These are phyloP conservation scores for Linnemannia elongata DNA, from an alignment of 192 early-diverging fungal species.

Conservation along the genomic window DNA sequence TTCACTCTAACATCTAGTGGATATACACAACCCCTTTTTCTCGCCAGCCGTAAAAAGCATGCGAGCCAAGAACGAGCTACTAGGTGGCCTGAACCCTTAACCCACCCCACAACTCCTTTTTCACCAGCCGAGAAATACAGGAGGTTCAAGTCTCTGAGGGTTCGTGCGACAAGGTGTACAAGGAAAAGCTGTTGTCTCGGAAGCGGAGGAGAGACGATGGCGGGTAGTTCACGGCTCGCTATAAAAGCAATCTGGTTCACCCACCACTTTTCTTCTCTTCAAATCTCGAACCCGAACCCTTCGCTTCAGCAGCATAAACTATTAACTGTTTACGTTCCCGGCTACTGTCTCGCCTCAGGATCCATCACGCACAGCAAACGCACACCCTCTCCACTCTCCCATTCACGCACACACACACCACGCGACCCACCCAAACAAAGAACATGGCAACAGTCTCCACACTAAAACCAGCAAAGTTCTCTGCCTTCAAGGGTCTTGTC, in stretches of 20 bases:
- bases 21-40: background rate
- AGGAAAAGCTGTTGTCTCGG: background rate
- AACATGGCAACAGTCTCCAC: background rate
- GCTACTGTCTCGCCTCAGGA: background rate
- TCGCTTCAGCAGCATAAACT: background rate
- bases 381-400: background rate
- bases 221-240: background rate
- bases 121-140: constrained; percentile 2
- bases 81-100: background rate
- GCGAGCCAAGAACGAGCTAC: background rate
- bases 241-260: background rate
- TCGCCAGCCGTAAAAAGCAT: background rate
- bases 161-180: background rate
- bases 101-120: constrained; percentile 1
- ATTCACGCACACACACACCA: background rate
- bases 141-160: background rate
- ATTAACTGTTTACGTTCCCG: background rate
- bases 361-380: background rate
- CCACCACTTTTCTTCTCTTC: background rate
- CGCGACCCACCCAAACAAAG: background rate
- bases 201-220: background rate
- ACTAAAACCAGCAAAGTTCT: background rate
- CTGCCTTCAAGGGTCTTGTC: background rate
- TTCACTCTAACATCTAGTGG: background rate
- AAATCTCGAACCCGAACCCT: background rate